Percentiles rank a stretch among this genome's conserved stretches.
Conservation (phyloP, 176 grass and related monocot genomes). For the Stipa capillata region DNA sequence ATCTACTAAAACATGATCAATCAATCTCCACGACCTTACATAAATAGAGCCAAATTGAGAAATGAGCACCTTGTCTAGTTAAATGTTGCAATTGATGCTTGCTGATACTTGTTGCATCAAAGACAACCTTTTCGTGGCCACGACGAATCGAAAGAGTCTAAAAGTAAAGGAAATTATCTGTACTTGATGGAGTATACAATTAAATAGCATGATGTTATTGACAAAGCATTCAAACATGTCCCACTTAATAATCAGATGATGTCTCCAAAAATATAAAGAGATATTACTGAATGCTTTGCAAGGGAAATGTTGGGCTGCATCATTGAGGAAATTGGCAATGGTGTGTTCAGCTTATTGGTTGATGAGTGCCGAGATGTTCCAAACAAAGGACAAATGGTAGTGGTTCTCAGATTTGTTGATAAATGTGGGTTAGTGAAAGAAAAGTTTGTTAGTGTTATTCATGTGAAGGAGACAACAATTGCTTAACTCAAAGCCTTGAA, state of each 20-base stretch:
- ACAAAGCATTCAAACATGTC: background rate
- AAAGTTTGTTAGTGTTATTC: too few species aligned
- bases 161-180: background rate
- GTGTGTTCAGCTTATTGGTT: background rate
- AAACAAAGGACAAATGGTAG: background rate
- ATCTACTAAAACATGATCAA: background rate
- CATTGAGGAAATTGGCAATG: background rate
- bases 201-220: background rate
- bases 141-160: too few species aligned
- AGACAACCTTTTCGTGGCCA: too few species aligned
- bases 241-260: background rate
- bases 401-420: background rate
- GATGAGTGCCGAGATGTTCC: background rate
- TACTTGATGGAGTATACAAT: background rate
- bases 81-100: background rate
- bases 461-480: too few species aligned
- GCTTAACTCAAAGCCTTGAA: too few species aligned
- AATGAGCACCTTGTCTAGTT: background rate
- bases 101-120: background rate
- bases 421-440: background rate
- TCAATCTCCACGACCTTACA: background rate
- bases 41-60: background rate
- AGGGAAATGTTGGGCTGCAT: background rate
- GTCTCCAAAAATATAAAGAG: background rate
- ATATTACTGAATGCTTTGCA: background rate